Evolutionary conservation across 2,329 filamentous ascomycete species (phyloP).

Genomic region (Talaromyces sp.): DNA sequence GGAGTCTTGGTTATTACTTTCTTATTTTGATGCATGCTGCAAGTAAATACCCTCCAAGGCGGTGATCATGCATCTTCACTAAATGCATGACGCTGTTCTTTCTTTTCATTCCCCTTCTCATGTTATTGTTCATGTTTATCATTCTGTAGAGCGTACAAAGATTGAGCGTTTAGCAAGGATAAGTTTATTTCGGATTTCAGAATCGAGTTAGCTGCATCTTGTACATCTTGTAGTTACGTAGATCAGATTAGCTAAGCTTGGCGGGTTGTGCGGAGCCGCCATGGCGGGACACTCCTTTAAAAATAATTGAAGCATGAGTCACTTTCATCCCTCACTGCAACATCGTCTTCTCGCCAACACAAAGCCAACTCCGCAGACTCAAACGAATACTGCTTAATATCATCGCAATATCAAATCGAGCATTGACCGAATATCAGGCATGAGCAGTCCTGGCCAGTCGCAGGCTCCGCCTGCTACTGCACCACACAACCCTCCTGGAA

Average conservation of each 20-base stretch:
- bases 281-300: slow-evolving; percentile 6
- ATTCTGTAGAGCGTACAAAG: slow-evolving; percentile 2
- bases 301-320: slow-evolving; percentile 2
- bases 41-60: not conserved
- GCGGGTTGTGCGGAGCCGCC: not conserved
- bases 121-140: not conserved
- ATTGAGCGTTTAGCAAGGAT: not conserved
- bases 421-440: slow-evolving; percentile 1
- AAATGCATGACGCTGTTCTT: not conserved
- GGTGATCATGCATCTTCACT: not conserved
- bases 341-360: not conserved
- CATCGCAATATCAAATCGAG: no score
- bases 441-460: slow-evolving; percentile 11
- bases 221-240: not conserved
- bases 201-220: not conserved
- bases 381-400: not conserved
- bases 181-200: not conserved
- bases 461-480: slow-evolving; percentile 10
- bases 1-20: not conserved
- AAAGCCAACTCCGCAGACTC: not conserved
- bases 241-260: not conserved
- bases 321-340: slow-evolving; percentile 8
- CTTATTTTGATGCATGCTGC: not conserved
- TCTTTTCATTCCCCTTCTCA: not conserved
- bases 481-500: slow-evolving; percentile 4